Conservation (phyloP, 305 asterid species). For the Fraxinus greggii region DNA sequence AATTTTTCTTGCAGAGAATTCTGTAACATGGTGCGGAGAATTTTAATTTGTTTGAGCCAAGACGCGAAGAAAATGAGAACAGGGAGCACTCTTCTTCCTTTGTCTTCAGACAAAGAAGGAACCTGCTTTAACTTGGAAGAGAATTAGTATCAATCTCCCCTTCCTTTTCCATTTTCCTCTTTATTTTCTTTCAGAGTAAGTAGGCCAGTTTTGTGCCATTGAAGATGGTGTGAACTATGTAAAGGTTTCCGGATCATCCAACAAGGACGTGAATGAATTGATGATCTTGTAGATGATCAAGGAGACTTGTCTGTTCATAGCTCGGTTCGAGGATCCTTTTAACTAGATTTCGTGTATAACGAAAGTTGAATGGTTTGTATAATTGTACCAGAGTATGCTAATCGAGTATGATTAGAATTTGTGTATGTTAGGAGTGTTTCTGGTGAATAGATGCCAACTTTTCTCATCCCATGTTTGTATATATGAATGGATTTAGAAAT, state of each 20-base stretch:
- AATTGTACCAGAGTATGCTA: slow-evolving; percentile 17
- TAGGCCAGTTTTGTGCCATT: neutral
- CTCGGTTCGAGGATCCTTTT: neutral
- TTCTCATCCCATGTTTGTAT: slow-evolving; percentile 30
- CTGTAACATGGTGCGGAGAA: slow-evolving; percentile 73
- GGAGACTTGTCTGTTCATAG: neutral
- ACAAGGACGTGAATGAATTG: neutral
- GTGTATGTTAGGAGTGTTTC: slow-evolving; percentile 33
- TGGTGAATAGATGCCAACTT: slow-evolving; percentile 28
- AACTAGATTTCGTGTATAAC: slow-evolving; percentile 4
- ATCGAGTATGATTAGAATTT: slow-evolving; percentile 26
- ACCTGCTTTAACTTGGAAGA: slow-evolving; percentile 27
- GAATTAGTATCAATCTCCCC: neutral
- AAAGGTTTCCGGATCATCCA: neutral
- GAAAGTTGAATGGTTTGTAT: neutral
- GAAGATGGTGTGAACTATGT: neutral
- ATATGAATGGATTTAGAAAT: slow-evolving; percentile 11
- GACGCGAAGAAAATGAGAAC: slow-evolving; percentile 70
- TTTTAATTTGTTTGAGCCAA: slow-evolving; percentile 70
- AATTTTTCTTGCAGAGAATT: slow-evolving; percentile 63
- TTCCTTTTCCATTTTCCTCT: neutral
- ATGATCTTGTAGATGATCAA: neutral
- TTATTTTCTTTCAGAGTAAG: neutral
- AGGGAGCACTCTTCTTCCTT: slow-evolving; percentile 49
- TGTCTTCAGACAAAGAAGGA: slow-evolving; percentile 41